Evolutionary conservation across 768 basidiomycete species (phyloP).

Genomic region (Strobilomyces confusus): DNA sequence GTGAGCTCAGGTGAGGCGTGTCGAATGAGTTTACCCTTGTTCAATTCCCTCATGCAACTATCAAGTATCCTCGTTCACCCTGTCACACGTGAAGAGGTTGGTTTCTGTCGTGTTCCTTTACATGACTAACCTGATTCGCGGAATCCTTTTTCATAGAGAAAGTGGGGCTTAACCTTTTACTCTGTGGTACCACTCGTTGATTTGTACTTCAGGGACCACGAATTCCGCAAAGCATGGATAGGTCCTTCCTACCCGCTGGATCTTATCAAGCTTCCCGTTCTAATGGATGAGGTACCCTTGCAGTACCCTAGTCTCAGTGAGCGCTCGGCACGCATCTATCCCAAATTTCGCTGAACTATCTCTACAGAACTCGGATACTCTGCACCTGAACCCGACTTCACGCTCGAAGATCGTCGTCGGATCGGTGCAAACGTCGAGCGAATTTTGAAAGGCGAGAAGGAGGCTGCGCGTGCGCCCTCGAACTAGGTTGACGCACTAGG

Average conservation of each 20-base stretch:
- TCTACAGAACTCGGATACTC: constrained; percentile 67
- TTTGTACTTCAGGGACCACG: constrained; percentile 53
- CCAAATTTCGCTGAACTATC: neutral
- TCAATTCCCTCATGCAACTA: neutral
- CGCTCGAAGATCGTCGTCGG: constrained; percentile 57
- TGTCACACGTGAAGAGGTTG: constrained; percentile 63
- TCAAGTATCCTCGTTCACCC: constrained; percentile 73
- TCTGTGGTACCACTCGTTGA: neutral
- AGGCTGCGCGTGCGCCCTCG: constrained; percentile 61
- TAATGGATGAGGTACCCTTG: constrained; percentile 50
- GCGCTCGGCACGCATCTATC: constrained; percentile 17
- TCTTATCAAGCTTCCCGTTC: constrained; percentile 50
- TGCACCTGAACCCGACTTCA: constrained; percentile 42
- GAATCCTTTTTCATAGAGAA: constrained; percentile 37
- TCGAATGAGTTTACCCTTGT: neutral
- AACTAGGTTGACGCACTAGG: neutral
- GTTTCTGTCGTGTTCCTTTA: constrained; percentile 15
- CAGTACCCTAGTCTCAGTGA: constrained; percentile 66
- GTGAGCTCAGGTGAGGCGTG: constrained; percentile 53
- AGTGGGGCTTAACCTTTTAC: constrained; percentile 33
- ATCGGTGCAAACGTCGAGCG: constrained; percentile 61
- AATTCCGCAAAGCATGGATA: constrained; percentile 67
- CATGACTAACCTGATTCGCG: neutral
- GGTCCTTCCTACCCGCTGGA: constrained; percentile 69
- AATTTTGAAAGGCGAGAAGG: constrained; percentile 55